Conservation (phyloP, 169 alveolate species). For the Plasmodium malariae region DNA sequence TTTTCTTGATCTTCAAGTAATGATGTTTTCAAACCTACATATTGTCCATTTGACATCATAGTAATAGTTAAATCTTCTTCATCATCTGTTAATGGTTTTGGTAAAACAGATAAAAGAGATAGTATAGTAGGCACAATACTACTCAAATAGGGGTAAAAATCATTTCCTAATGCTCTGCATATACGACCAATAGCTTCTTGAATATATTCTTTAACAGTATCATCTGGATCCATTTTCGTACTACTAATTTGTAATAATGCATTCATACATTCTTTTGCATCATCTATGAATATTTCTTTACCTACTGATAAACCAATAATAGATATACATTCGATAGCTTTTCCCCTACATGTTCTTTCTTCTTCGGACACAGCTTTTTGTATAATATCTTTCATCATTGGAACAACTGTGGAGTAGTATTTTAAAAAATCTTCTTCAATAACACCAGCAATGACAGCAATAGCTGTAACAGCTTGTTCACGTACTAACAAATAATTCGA, state of each 20-base stretch:
- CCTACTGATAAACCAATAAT: constrained; percentile 92
- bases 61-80: constrained; percentile 84
- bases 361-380: constrained; percentile 85
- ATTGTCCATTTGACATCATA: constrained; percentile 84
- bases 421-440: constrained; percentile 90
- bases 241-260: constrained; percentile 88
- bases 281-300: constrained; percentile 84
- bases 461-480: constrained; percentile 92
- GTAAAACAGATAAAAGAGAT: constrained; percentile 36
- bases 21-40: constrained; percentile 85
- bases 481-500: constrained; percentile 83
- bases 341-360: constrained; percentile 90
- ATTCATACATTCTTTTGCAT: constrained; percentile 90
- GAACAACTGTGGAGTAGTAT: constrained; percentile 90
- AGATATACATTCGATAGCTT: constrained; percentile 93
- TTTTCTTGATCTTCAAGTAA: constrained; percentile 84
- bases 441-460: constrained; percentile 94
- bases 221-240: constrained; percentile 89
- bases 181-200: constrained; percentile 91
- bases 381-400: constrained; percentile 88
- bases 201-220: constrained; percentile 91
- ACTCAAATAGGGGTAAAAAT: constrained; percentile 91
- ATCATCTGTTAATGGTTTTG: constrained; percentile 71
- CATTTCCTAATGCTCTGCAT: constrained; percentile 90
- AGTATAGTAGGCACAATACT: constrained; percentile 88